These are phyloP conservation scores for Solanum pinnatisectum DNA, from an alignment of 257 asterid genomes.

Conservation along the genomic window DNA sequence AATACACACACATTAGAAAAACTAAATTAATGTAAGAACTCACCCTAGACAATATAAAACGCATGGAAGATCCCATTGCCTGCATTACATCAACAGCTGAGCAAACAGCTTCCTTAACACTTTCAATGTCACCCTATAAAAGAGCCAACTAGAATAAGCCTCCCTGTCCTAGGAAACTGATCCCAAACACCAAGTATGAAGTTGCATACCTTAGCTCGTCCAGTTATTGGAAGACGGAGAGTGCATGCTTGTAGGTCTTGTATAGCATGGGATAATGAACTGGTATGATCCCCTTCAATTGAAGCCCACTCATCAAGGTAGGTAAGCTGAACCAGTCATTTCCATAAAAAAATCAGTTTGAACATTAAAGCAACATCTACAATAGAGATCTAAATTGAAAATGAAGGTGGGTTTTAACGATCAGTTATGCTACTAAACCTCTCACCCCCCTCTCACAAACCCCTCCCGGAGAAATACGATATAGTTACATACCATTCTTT, in stretches of 20 bases:
- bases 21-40: neutral
- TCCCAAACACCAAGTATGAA: slow-evolving; percentile 2
- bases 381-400: neutral
- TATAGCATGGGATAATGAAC: slow-evolving; percentile 42
- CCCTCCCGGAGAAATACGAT: neutral
- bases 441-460: neutral
- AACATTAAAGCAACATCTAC: neutral
- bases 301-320: slow-evolving; percentile 68
- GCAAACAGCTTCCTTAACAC: slow-evolving; percentile 54
- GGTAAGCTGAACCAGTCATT: slow-evolving; percentile 34
- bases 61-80: slow-evolving; percentile 64
- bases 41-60: slow-evolving; percentile 48
- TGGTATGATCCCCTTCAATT: slow-evolving; percentile 53
- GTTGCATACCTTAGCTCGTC: slow-evolving; percentile 63
- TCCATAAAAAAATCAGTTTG: neutral
- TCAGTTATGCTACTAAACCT: neutral
- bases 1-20: too few species aligned
- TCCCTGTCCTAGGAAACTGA: neutral
- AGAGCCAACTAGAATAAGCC: neutral
- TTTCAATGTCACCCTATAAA: slow-evolving; percentile 55
- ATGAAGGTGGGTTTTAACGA: neutral
- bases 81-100: slow-evolving; percentile 77
- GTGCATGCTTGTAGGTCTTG: slow-evolving; percentile 65
- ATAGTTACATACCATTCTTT: neutral
- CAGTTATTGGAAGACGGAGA: slow-evolving; percentile 66